These are phyloP conservation scores for Clarireedia sp. DNA, from an alignment of 2,329 filamentous ascomycete species.

Conservation along the genomic window DNA sequence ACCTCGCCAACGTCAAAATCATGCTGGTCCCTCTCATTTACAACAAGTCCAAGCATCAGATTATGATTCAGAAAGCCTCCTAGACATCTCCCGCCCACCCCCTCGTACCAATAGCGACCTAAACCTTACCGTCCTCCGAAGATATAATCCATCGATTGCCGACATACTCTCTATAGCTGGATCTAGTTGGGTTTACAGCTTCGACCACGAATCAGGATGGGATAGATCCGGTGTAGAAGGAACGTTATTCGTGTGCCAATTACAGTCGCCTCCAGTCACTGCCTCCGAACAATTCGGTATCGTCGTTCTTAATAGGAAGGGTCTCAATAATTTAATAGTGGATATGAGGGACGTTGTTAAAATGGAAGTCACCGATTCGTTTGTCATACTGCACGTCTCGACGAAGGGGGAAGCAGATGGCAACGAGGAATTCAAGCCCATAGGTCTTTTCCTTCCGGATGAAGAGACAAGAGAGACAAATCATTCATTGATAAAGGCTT, in stretches of 20 bases:
- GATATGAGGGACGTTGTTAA: constrained; percentile 53
- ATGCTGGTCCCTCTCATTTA: constrained; percentile 26
- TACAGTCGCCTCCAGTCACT: constrained; percentile 34
- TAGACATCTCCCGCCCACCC: constrained; percentile 29
- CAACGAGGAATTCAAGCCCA: constrained; percentile 29
- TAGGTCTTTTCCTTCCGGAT: constrained; percentile 50
- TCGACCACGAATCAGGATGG: constrained; percentile 63
- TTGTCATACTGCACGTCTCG: constrained; percentile 38
- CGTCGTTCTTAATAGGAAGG: constrained; percentile 66
- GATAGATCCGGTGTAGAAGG: constrained; percentile 82
- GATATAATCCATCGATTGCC: constrained; percentile 68
- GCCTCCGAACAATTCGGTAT: constrained; percentile 42
- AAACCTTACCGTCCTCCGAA: constrained; percentile 75
- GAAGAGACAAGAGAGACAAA: constrained; percentile 34
- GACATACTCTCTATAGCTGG: constrained; percentile 72
- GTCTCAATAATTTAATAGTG: constrained; percentile 62
- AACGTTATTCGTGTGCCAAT: constrained; percentile 77
- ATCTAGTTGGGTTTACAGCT: constrained; percentile 80
- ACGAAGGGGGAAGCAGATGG: constrained; percentile 4
- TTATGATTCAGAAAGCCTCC: constrained; percentile 42
- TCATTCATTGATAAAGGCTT: constrained; percentile 22
- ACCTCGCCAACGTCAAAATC: constrained; percentile 28
- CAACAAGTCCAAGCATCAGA: constrained; percentile 39
- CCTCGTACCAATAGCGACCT: constrained; percentile 70
- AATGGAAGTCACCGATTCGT: constrained; percentile 53